phyloP scores from a whole-genome alignment of 345 rosid genomes.

The Euphorbia pulcherrima region DNA sequence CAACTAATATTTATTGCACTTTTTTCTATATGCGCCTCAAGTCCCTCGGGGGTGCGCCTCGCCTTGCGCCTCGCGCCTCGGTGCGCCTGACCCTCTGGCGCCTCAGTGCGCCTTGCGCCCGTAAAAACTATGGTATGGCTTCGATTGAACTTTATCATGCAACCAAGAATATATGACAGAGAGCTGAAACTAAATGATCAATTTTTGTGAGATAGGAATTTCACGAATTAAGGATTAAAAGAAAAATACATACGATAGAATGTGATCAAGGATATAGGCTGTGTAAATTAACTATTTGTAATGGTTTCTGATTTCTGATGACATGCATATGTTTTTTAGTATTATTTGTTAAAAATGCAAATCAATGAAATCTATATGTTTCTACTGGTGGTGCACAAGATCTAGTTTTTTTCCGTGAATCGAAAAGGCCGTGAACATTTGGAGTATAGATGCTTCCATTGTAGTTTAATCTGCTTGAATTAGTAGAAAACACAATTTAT shows the following conservation, averaged over 20 bases:
- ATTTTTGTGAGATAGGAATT: background rate
- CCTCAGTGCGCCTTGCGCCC: no score
- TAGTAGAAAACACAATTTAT: background rate
- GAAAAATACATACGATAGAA: background rate
- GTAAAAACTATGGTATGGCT: no score
- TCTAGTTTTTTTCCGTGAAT: background rate
- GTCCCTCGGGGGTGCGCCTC: no score
- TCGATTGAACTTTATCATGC: no score
- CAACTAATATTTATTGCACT: no score
- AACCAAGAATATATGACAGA: background rate
- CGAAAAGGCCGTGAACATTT: background rate
- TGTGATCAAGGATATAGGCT: background rate
- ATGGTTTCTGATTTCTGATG: background rate
- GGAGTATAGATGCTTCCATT: background rate
- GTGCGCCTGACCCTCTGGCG: no score
- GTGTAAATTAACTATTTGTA: background rate
- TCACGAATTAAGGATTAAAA: background rate
- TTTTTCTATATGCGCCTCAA: no score
- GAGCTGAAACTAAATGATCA: background rate
- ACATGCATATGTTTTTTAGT: no score
- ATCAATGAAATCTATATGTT: background rate
- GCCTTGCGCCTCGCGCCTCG: no score
- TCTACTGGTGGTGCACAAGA: background rate
- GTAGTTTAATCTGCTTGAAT: background rate
- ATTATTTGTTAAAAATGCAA: no score